Conservation (phyloP, 2,329 filamentous ascomycete species). For the Myriosclerotinia scirpicola region DNA sequence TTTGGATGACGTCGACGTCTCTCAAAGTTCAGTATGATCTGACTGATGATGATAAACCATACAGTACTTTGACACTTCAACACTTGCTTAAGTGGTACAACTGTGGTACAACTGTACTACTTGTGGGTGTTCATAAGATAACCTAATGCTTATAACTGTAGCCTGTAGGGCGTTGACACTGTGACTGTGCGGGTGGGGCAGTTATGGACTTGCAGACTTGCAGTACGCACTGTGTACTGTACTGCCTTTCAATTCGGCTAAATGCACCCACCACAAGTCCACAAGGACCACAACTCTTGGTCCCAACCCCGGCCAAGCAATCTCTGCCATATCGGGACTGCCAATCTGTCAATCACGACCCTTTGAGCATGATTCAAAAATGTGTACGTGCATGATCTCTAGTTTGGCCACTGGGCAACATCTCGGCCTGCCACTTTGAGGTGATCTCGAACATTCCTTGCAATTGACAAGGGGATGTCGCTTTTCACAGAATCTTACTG, state of each 20-base stretch:
- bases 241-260: conserved; percentile 3
- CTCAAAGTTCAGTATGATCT: background rate
- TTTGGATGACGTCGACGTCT: background rate
- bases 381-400: too few relatives aligned
- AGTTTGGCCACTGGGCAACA: conserved; percentile 8
- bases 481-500: background rate
- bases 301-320: background rate
- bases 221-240: too few relatives aligned
- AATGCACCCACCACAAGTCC: background rate
- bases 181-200: background rate
- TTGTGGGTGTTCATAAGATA: background rate
- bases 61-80: background rate
- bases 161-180: background rate
- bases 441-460: background rate
- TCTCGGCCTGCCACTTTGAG: background rate
- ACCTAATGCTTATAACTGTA: background rate
- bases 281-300: background rate
- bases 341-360: background rate
- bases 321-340: background rate
- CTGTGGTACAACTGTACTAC: too few relatives aligned
- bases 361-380: background rate
- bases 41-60: background rate
- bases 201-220: too few relatives aligned
- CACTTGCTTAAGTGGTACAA: background rate
- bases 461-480: too few relatives aligned